These are phyloP conservation scores for Daldinia bambusicola DNA, from an alignment of 495 filamentous ascomycete genomes.

Conservation along the genomic window DNA sequence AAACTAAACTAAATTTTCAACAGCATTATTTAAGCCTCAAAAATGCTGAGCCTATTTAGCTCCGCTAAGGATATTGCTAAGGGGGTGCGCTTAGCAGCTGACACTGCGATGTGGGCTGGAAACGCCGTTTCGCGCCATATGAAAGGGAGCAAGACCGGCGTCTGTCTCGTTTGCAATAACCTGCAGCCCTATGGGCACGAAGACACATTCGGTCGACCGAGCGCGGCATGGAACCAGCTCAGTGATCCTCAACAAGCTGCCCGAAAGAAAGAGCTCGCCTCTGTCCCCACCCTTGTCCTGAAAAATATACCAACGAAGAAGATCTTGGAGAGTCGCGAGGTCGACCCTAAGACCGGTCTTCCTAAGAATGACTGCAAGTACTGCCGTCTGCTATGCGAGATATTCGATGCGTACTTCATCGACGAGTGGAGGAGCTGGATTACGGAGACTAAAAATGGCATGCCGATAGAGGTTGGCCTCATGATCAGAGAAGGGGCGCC, in stretches of 20 bases:
- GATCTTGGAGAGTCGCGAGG: slow-evolving; percentile 29
- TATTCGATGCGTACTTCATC: slow-evolving; percentile 34
- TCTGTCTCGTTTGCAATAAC: slow-evolving; percentile 1
- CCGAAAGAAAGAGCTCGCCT: slow-evolving; percentile 24
- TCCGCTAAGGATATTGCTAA: background rate
- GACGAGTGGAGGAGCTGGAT: slow-evolving; percentile 38
- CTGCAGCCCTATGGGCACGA: background rate
- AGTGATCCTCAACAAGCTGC: background rate
- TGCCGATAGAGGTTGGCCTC: slow-evolving; percentile 31
- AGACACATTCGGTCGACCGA: background rate
- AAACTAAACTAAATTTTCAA: background rate
- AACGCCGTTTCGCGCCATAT: background rate
- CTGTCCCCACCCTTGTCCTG: slow-evolving; percentile 24
- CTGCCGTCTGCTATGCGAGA: slow-evolving; percentile 31
- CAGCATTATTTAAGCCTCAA: background rate
- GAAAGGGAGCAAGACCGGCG: background rate
- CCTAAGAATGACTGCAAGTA: slow-evolving; percentile 34
- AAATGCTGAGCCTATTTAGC: background rate
- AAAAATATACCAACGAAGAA: slow-evolving; percentile 28
- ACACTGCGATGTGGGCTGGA: background rate
- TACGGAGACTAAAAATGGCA: slow-evolving; percentile 27
- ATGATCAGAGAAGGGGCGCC: slow-evolving; percentile 33
- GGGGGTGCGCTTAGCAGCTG: background rate
- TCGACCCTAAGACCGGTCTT: slow-evolving; percentile 17
- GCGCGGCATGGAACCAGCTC: background rate